Conservation (phyloP, 441 rosid species). For the Adansonia madagascariensis region DNA sequence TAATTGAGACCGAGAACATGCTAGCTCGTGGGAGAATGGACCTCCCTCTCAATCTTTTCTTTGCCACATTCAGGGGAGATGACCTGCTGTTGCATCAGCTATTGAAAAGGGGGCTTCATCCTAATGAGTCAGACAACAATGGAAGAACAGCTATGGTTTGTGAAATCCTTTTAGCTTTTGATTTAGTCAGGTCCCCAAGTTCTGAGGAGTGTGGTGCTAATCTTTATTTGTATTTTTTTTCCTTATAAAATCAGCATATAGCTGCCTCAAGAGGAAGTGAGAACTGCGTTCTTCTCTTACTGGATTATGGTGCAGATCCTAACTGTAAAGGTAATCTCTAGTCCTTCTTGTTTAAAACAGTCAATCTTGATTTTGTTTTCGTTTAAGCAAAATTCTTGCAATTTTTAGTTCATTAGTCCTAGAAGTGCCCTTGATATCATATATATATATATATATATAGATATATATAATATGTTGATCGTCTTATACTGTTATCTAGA, state of each 20-base stretch:
- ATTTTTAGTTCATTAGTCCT: conserved; percentile 15
- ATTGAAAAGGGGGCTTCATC: conserved; percentile 71
- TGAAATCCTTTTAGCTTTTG: conserved; percentile 3
- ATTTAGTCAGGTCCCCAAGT: not conserved
- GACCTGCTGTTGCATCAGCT: conserved; percentile 73
- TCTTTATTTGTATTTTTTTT: conserved; percentile 8
- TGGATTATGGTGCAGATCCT: conserved; percentile 78
- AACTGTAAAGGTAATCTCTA: conserved; percentile 60
- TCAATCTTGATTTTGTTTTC: not conserved
- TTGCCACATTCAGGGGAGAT: conserved; percentile 80
- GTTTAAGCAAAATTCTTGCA: not conserved
- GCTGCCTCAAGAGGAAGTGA: conserved; percentile 76
- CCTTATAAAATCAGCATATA: conserved; percentile 52
- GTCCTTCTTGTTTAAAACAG: not conserved
- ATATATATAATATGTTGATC: too few species aligned
- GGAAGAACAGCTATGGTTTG: conserved; percentile 74
- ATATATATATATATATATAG: too few species aligned
- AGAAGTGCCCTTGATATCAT: not conserved
- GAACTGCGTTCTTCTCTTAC: conserved; percentile 65
- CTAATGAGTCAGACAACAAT: conserved; percentile 67
- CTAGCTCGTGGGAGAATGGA: conserved; percentile 81
- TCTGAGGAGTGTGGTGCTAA: not conserved
- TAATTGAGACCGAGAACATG: conserved; percentile 70
- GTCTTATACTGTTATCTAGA: too few species aligned
- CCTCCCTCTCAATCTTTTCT: conserved; percentile 71